Evolutionary conservation across 257 asterid genomes (phyloP).

Genomic region (Ilex asprella): DNA sequence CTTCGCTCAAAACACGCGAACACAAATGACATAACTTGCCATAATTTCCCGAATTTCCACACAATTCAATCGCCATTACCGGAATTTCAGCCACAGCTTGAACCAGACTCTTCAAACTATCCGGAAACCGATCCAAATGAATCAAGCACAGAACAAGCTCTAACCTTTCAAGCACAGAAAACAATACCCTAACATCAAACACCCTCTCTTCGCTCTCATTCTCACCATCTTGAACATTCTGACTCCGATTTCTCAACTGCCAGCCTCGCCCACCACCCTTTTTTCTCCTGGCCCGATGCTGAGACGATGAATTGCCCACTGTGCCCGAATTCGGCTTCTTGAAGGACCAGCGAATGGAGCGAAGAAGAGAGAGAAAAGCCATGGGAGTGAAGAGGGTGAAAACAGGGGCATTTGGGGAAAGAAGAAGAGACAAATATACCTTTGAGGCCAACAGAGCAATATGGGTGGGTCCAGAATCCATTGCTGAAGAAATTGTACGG

Average conservation of each 20-base stretch:
- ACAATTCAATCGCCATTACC: constrained; percentile 40
- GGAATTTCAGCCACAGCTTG: constrained; percentile 73
- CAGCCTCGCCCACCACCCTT: constrained; percentile 33
- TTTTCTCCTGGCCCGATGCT: constrained; percentile 33
- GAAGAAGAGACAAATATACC: constrained; percentile 59
- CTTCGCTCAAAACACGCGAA: constrained; percentile 46
- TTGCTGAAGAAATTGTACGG: constrained; percentile 46
- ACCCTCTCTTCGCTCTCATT: constrained; percentile 34
- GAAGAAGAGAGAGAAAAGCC: constrained; percentile 71
- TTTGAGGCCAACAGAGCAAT: constrained; percentile 58
- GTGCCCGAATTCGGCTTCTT: constrained; percentile 33
- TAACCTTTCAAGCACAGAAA: constrained; percentile 57
- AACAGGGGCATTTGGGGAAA: constrained; percentile 83
- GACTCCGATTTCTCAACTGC: constrained; percentile 28
- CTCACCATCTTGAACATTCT: constrained; percentile 23
- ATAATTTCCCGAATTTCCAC: constrained; percentile 43
- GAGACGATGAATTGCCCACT: constrained; percentile 22
- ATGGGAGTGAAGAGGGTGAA: constrained; percentile 83
- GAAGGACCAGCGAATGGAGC: constrained; percentile 54
- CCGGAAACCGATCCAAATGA: constrained; percentile 82
- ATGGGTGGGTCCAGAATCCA: constrained; percentile 53
- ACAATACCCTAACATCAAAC: constrained; percentile 49
- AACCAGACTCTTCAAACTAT: constrained; percentile 76
- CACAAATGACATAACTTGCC: constrained; percentile 52
- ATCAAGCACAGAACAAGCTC: constrained; percentile 58